Conservation (phyloP, 148 eudicot species). For the Chenopodium berlandieri region DNA sequence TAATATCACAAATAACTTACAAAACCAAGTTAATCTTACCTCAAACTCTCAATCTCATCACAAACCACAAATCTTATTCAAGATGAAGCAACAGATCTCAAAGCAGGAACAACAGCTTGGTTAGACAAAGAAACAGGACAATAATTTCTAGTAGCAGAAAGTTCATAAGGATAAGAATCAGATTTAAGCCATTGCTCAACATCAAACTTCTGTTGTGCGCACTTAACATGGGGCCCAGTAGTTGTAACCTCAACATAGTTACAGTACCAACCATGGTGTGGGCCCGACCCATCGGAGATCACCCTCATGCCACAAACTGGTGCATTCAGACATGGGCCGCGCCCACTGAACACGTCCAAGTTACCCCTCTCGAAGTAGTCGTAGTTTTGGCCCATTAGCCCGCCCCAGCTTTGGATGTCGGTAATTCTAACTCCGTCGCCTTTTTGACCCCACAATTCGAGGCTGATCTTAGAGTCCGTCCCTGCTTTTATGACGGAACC, state of each 20-base stretch:
- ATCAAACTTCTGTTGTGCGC: conserved; percentile 44
- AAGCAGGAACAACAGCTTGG: not conserved
- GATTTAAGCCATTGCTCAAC: conserved; percentile 70
- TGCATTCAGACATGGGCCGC: conserved; percentile 63
- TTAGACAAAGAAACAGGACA: conserved; percentile 28
- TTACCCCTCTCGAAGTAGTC: conserved; percentile 86
- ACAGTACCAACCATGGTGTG: conserved; percentile 68
- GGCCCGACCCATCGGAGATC: conserved; percentile 70
- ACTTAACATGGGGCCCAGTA: conserved; percentile 48
- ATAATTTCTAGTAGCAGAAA: conserved; percentile 39
- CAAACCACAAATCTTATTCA: conserved; percentile 1
- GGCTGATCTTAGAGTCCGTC: conserved; percentile 67
- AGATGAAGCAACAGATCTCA: conserved; percentile 12
- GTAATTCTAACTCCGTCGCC: conserved; percentile 51
- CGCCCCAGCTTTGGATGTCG: conserved; percentile 74
- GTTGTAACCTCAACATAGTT: conserved; percentile 69
- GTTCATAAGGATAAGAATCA: conserved; percentile 52
- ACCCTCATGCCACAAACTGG: conserved; percentile 57
- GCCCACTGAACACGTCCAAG: conserved; percentile 70
- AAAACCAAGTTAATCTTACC: not conserved
- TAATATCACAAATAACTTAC: not conserved
- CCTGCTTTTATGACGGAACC: conserved; percentile 77
- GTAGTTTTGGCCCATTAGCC: conserved; percentile 68
- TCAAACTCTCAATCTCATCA: not conserved
- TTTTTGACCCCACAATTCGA: conserved; percentile 47